Evolutionary conservation across 169 alveolate genomes (phyloP).

Genomic region (Plasmodium yoelii): DNA sequence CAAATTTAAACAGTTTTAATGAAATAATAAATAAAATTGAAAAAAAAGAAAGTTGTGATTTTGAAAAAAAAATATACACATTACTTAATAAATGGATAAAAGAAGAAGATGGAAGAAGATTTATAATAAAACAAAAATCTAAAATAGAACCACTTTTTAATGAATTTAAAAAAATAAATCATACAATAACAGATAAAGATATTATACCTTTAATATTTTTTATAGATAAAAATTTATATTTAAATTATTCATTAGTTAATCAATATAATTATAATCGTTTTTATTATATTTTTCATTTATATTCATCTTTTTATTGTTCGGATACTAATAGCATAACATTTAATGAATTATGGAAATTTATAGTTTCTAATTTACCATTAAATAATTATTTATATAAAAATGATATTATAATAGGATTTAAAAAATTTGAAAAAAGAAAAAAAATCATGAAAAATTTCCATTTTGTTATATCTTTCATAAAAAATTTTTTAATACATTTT

Average conservation of each 20-base stretch:
- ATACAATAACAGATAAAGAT: slow-evolving; percentile 67
- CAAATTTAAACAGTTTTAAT: background rate
- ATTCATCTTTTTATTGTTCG: slow-evolving; percentile 68
- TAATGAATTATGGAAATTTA: slow-evolving; percentile 53
- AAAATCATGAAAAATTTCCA: slow-evolving; percentile 19
- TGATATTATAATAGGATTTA: slow-evolving; percentile 38
- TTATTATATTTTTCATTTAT: slow-evolving; percentile 31
- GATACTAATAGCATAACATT: slow-evolving; percentile 72
- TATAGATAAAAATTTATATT: slow-evolving; percentile 55
- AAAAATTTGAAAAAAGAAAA: slow-evolving; percentile 46
- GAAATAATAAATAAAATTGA: slow-evolving; percentile 41
- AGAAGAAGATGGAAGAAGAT: slow-evolving; percentile 75
- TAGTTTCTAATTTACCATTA: slow-evolving; percentile 60
- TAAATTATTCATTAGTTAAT: slow-evolving; percentile 60
- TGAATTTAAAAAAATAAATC: slow-evolving; percentile 56
- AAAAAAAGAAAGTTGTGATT: slow-evolving; percentile 43
- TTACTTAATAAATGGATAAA: slow-evolving; percentile 50
- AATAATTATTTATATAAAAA: slow-evolving; percentile 61
- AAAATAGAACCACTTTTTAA: slow-evolving; percentile 45
- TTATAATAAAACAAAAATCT: slow-evolving; percentile 39
- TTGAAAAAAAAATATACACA: slow-evolving; percentile 33
- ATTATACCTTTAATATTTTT: slow-evolving; percentile 54
- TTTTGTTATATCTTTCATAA: slow-evolving; percentile 49
- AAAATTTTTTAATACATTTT: slow-evolving; percentile 25
- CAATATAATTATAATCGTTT: slow-evolving; percentile 49